Percentiles rank a stretch among this genome's conserved stretches.
phyloP scores from a whole-genome alignment of 805 yeast genomes.

The Nakazawaea siamensis region DNA sequence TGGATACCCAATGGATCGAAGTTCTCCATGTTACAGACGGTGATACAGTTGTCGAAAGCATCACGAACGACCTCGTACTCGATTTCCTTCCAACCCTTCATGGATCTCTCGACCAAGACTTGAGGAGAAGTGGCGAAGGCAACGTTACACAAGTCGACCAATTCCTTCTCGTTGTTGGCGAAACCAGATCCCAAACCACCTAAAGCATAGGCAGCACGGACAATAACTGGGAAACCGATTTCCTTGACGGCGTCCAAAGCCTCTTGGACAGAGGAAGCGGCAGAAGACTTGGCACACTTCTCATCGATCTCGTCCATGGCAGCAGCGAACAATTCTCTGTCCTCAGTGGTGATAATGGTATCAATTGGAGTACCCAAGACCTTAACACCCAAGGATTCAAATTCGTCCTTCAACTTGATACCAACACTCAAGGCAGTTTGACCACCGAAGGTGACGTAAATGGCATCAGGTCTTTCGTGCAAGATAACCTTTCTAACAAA shows the following conservation, averaged over 20 bases:
- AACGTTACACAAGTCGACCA: slow-evolving; percentile 74
- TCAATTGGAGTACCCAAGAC: slow-evolving; percentile 96
- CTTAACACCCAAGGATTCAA: slow-evolving; percentile 83
- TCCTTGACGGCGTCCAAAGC: slow-evolving; percentile 78
- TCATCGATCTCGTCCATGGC: slow-evolving; percentile 94
- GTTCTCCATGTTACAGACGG: slow-evolving; percentile 99
- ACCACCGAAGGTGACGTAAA: slow-evolving; percentile 96
- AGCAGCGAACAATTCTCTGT: slow-evolving; percentile 89
- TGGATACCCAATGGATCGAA: slow-evolving; percentile 98
- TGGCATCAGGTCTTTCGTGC: slow-evolving; percentile 95
- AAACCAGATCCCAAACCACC: slow-evolving; percentile 99
- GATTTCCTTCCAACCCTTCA: slow-evolving; percentile 99
- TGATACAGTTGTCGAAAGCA: slow-evolving; percentile 93
- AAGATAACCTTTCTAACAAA: slow-evolving; percentile 92
- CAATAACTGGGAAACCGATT: slow-evolving; percentile 92
- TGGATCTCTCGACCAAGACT: slow-evolving; percentile 87
- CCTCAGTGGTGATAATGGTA: slow-evolving; percentile 95
- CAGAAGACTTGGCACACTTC: slow-evolving; percentile 90
- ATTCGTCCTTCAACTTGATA: slow-evolving; percentile 91
- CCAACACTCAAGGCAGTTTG: slow-evolving; percentile 97
- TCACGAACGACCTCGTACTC: slow-evolving; percentile 99
- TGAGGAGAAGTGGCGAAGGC: slow-evolving; percentile 97
- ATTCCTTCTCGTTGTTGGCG: slow-evolving; percentile 80
- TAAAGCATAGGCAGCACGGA: slow-evolving; percentile 93
- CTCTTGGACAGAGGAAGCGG: slow-evolving; percentile 74